Evolutionary conservation across 2,329 filamentous ascomycete species (phyloP).

Genomic region (Colletotrichum ledebouriae): DNA sequence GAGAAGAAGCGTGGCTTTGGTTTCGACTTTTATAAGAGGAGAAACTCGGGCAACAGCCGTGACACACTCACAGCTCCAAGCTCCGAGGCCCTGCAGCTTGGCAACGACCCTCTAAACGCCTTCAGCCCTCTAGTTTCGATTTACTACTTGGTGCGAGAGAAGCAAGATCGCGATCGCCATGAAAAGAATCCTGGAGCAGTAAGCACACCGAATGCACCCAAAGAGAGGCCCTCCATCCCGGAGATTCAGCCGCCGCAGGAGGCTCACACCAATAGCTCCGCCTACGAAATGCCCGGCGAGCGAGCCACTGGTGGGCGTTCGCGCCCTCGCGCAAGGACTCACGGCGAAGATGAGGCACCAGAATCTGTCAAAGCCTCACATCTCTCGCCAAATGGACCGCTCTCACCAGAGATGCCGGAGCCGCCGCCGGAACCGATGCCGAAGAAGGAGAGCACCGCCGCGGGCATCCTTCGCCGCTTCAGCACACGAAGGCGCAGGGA

Average conservation of each 20-base stretch:
- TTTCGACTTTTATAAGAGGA: constrained; percentile 96
- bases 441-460: constrained; percentile 90
- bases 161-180: constrained; percentile 81
- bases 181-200: constrained; percentile 64
- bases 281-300: constrained; percentile 92
- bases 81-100: constrained; percentile 84
- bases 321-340: constrained; percentile 88
- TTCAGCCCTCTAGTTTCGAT: constrained; percentile 93
- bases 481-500: constrained; percentile 87
- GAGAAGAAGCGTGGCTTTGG: constrained; percentile 89
- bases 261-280: constrained; percentile 86
- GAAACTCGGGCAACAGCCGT: constrained; percentile 88
- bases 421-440: constrained; percentile 71
- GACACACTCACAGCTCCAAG: constrained; percentile 90
- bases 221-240: constrained; percentile 67
- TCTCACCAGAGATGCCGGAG: constrained; percentile 67
- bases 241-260: constrained; percentile 86
- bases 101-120: constrained; percentile 90
- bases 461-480: constrained; percentile 86
- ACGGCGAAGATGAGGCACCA: constrained; percentile 91
- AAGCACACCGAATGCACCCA: constrained; percentile 49
- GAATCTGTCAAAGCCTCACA: constrained; percentile 79
- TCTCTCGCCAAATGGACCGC: constrained; percentile 61
- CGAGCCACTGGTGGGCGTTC: constrained; percentile 86
- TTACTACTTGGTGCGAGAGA: constrained; percentile 96